These are phyloP conservation scores for Primulina eburnea DNA, from an alignment of 257 asterid genomes.

Conservation along the genomic window DNA sequence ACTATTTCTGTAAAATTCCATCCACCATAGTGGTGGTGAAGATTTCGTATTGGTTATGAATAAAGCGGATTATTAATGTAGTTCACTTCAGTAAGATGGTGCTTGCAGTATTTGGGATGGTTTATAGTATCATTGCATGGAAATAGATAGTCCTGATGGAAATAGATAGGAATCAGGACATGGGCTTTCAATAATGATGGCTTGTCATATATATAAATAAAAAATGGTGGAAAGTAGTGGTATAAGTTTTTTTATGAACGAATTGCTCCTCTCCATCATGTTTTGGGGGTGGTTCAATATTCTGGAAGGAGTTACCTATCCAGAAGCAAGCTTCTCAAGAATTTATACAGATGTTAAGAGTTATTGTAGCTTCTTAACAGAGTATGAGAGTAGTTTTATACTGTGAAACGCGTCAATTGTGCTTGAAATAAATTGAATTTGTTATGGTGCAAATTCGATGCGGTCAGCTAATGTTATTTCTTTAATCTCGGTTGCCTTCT, in stretches of 20 bases:
- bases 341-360: neutral
- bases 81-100: neutral
- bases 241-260: neutral
- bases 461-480: neutral
- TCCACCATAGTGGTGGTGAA: no score
- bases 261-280: slow-evolving; percentile 2
- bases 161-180: slow-evolving; percentile 1
- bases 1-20: neutral
- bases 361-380: slow-evolving; percentile 1
- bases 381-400: slow-evolving; percentile 5
- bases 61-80: no score
- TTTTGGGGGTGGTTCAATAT: slow-evolving; percentile 9
- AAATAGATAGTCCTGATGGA: slow-evolving; percentile 15
- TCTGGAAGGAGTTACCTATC: slow-evolving; percentile 11
- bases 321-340: neutral
- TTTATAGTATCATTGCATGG: neutral
- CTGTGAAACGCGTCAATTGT: neutral
- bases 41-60: no score
- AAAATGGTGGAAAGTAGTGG: neutral
- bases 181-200: slow-evolving; percentile 1
- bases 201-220: neutral
- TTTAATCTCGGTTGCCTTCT: slow-evolving; percentile 5
- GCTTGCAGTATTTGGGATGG: slow-evolving; percentile 4
- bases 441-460: slow-evolving; percentile 9
- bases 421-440: slow-evolving; percentile 8